These are phyloP conservation scores for Mortierella claussenii DNA, from an alignment of 192 early-diverging fungal genomes.

Conservation along the genomic window DNA sequence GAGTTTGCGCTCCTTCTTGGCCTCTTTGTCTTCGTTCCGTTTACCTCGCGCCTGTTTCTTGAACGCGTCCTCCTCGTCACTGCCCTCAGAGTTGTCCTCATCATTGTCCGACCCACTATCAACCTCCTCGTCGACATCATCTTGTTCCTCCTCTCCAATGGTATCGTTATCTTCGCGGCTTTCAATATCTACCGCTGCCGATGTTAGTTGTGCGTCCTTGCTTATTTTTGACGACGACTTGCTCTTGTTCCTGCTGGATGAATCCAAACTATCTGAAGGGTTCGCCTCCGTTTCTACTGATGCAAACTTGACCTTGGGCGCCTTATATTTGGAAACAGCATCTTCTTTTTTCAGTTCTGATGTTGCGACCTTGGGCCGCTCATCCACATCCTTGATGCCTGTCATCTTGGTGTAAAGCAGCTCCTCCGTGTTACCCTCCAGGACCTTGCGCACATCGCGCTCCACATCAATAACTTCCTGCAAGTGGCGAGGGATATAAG, in stretches of 20 bases:
- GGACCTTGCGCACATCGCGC: constrained; percentile 79
- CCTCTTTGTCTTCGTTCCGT: constrained; percentile 87
- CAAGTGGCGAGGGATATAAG: constrained; percentile 91
- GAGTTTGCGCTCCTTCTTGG: constrained; percentile 90
- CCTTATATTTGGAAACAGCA: neutral
- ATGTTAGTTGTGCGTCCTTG: no score
- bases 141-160: constrained; percentile 41
- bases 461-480: constrained; percentile 92
- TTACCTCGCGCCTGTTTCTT: constrained; percentile 69
- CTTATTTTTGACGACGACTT: neutral
- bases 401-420: constrained; percentile 63
- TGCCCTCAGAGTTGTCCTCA: constrained; percentile 52
- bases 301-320: neutral
- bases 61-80: constrained; percentile 52
- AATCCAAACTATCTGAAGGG: neutral
- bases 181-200: neutral
- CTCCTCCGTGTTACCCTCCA: constrained; percentile 78
- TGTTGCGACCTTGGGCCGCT: constrained; percentile 46
- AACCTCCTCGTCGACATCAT: constrained; percentile 48
- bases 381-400: constrained; percentile 67
- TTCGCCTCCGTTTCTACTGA: neutral
- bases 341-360: neutral
- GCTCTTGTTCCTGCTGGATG: neutral
- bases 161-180: constrained; percentile 8
- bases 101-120: constrained; percentile 56